Base-by-base conservation (phyloP, 2,329 filamentous ascomycete species). In the Epichloe sp. region DNA sequence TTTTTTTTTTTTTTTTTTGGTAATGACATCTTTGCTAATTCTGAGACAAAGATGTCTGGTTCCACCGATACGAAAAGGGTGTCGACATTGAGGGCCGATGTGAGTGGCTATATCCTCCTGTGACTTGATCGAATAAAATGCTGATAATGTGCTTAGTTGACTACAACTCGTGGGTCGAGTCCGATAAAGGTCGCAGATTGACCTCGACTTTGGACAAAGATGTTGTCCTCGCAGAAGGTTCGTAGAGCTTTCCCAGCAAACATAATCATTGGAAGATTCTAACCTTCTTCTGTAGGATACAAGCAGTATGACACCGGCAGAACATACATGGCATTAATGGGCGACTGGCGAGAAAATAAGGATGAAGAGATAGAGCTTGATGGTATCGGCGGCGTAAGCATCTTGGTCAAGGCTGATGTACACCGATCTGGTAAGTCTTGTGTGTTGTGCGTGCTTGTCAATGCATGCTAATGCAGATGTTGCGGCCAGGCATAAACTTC, bases 121-220 rank as follows among this genome's bases (percentile, higher is more conserved):
- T 11, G n/a, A 3, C 43, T 10, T 3, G 7, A 17, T 17, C 11
- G 6, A 3, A 35, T 3, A 19, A 31, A 31, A 47, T 37, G 40
- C 51, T 55, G 23, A 56, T 50, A 60, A 50, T 48, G 19, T n/a
- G 19, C 5, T 57, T 54, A 93, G 88, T 97, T 64, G 93, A 98
- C 67, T 98, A 98, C 74, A 98, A 98, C 70, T 97, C 93, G 1
- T 98, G 93, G 93, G 80, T 95, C 60, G 93, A 98, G 71, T 91
- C 91, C 10, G 84, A 90, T 48, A 86, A 91, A 68, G 89, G 79
- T 46, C 79, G 85, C 53, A 85, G 83, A 62, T 77, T 97, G 50
- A 76, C 84, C n/a, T 72, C 77, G 5, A 80, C 73, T 49, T 75
- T 97, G 19, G 78, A 85, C 58, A 90, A 88, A 64, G 82, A 96